These are phyloP conservation scores for Talaromyces marneffei DNA, from an alignment of 2,329 filamentous ascomycete genomes.

Conservation along the genomic window DNA sequence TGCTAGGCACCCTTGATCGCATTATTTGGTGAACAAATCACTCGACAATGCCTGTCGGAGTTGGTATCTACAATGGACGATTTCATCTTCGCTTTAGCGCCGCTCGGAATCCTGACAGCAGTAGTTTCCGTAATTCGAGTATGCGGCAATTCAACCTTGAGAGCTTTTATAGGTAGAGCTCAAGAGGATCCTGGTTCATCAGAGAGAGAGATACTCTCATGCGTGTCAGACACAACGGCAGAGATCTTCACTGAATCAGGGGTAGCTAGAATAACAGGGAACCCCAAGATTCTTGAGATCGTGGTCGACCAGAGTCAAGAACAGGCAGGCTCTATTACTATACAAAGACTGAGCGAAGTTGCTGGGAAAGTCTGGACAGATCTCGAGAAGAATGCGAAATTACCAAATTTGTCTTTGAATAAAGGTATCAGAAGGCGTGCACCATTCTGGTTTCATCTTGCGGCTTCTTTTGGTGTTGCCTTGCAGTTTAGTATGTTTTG, in stretches of 20 bases:
- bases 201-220: constrained; percentile 43
- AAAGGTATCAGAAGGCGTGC: constrained; percentile 28
- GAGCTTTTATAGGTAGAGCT: constrained; percentile 43
- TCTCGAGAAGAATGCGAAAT: constrained; percentile 24
- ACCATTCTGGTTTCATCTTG: constrained; percentile 26
- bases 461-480: constrained; percentile 22
- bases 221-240: constrained; percentile 42
- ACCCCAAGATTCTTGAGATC: constrained; percentile 31
- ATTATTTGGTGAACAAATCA: constrained; percentile 44
- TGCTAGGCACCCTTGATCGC: constrained; percentile 31
- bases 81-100: constrained; percentile 44
- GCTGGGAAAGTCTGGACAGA: constrained; percentile 6
- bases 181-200: constrained; percentile 39
- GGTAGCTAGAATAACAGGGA: constrained; percentile 33
- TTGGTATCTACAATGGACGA: constrained; percentile 38
- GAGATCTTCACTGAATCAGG: constrained; percentile 43
- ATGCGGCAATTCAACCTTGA: constrained; percentile 39
- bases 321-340: neutral
- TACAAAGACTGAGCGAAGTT: constrained; percentile 11
- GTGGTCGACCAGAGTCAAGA: constrained; percentile 36
- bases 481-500: constrained; percentile 27
- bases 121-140: constrained; percentile 44
- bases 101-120: constrained; percentile 42
- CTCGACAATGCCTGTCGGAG: constrained; percentile 46
- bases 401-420: constrained; percentile 32